Percentiles rank a stretch among this genome's conserved stretches.
These are phyloP conservation scores for Penicillium robsamsonii DNA, from an alignment of 495 filamentous ascomycete genomes.

Conservation along the genomic window DNA sequence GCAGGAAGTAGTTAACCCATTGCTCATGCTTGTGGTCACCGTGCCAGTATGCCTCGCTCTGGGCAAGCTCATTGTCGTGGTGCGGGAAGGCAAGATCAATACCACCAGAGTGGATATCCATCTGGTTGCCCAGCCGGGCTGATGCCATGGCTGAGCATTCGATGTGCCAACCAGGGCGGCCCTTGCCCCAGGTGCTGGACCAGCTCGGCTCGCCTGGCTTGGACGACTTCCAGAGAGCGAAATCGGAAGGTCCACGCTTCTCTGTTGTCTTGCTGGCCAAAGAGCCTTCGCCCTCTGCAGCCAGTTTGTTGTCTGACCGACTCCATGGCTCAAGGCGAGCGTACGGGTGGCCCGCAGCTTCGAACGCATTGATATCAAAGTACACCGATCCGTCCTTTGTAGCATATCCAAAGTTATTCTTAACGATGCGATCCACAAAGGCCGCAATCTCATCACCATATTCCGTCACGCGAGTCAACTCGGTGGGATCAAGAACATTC, in stretches of 20 bases:
- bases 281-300: slow-evolving; percentile 88
- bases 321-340: slow-evolving; percentile 86
- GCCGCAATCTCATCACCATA: slow-evolving; percentile 80
- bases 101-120: slow-evolving; percentile 94
- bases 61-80: slow-evolving; percentile 94
- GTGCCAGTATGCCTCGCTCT: slow-evolving; percentile 84
- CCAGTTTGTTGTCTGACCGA: slow-evolving; percentile 73
- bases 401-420: slow-evolving; percentile 82
- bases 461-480: slow-evolving; percentile 83
- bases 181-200: slow-evolving; percentile 81
- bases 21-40: slow-evolving; percentile 49
- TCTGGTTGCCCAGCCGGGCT: slow-evolving; percentile 71
- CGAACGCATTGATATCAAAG: slow-evolving; percentile 88
- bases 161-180: slow-evolving; percentile 95
- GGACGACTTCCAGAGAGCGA: slow-evolving; percentile 91
- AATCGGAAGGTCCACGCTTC: slow-evolving; percentile 76
- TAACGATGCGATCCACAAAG: slow-evolving; percentile 73
- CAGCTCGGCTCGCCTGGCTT: slow-evolving; percentile 92
- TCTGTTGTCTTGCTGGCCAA: slow-evolving; percentile 63
- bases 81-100: slow-evolving; percentile 94
- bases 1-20: slow-evolving; percentile 95
- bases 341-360: slow-evolving; percentile 77
- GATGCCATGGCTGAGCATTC: slow-evolving; percentile 98
- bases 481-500: slow-evolving; percentile 81
- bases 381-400: slow-evolving; percentile 86